These are phyloP conservation scores for Phoma sp. DNA, from an alignment of 2,329 filamentous ascomycete genomes.

Conservation along the genomic window DNA sequence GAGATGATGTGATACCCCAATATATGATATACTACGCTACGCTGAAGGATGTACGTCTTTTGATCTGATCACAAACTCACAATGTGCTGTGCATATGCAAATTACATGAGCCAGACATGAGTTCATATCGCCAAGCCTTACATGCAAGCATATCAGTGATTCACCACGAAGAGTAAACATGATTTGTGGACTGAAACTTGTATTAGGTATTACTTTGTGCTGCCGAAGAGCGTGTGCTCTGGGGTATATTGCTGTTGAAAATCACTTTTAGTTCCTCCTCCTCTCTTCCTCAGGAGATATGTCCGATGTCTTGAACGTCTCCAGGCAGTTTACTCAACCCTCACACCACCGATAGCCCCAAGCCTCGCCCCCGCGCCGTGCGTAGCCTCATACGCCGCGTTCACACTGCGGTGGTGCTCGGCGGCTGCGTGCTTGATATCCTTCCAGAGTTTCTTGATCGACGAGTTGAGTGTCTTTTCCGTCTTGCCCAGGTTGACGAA, in stretches of 20 bases:
- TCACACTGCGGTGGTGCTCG: slow-evolving; percentile 42
- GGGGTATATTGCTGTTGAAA: slow-evolving; percentile 20
- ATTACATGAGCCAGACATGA: too few relatives aligned
- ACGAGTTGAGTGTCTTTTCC: slow-evolving; percentile 27
- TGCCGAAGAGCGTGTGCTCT: not conserved
- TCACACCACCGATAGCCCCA: not conserved
- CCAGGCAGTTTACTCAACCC: not conserved
- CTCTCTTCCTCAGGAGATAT: not conserved
- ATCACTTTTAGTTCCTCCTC: slow-evolving; percentile 6
- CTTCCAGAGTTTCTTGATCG: slow-evolving; percentile 41
- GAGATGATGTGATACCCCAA: too few relatives aligned
- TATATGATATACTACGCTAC: too few relatives aligned
- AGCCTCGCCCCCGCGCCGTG: slow-evolving; percentile 25
- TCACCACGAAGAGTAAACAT: too few relatives aligned
- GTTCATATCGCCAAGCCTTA: too few relatives aligned
- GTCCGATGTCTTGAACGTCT: too few relatives aligned
- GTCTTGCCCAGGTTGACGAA: slow-evolving; percentile 29
- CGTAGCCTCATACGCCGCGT: slow-evolving; percentile 36
- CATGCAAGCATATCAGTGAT: too few relatives aligned
- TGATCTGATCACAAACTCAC: too few relatives aligned
- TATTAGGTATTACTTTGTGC: slow-evolving; percentile 1
- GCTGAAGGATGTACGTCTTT: too few relatives aligned
- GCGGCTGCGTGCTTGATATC: slow-evolving; percentile 35
- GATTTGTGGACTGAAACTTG: too few relatives aligned
- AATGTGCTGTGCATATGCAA: too few relatives aligned